A percentile compares a stretch with the other conserved stretches of the same genome.
Evolutionary conservation across 140 eudicot genomes (phyloP).

Genomic region (Erigeron philadelphicus): DNA sequence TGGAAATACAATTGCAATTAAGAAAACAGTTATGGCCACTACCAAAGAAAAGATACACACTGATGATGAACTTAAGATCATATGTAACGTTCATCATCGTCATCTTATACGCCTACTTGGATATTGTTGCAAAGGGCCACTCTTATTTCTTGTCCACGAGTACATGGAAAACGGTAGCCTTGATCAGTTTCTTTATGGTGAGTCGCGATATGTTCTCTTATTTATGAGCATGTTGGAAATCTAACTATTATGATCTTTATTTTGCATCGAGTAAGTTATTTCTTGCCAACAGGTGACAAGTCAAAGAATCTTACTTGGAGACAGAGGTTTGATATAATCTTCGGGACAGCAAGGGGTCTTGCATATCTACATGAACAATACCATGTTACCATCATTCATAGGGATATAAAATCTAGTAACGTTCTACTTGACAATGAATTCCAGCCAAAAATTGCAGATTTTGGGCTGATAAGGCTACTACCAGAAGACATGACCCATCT

Average conservation of each 20-base stretch:
- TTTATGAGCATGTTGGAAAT: too few relatives aligned
- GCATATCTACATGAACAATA: conserved; percentile 60
- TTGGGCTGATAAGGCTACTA: conserved; percentile 45
- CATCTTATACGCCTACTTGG: conserved; percentile 64
- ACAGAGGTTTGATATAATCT: conserved; percentile 50
- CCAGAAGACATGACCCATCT: conserved; percentile 56
- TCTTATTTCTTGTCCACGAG: conserved; percentile 54
- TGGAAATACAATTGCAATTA: conserved; percentile 51
- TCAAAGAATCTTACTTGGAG: conserved; percentile 42
- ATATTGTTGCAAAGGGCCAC: conserved; percentile 53
- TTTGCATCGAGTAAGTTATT: conserved; percentile 12
- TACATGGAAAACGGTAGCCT: conserved; percentile 72
- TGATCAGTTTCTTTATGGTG: conserved; percentile 51
- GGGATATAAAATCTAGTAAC: conserved; percentile 53
- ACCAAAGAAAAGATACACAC: conserved; percentile 47
- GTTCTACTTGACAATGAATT: conserved; percentile 47
- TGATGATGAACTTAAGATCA: conserved; percentile 57
- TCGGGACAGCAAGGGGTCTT: conserved; percentile 59
- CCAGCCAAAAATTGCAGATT: conserved; percentile 55
- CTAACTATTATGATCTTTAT: too few relatives aligned
- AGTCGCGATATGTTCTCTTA: not conserved
- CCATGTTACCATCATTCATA: conserved; percentile 53
- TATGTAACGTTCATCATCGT: conserved; percentile 63
- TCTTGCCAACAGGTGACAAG: conserved; percentile 35
- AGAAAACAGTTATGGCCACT: conserved; percentile 40